These are phyloP conservation scores for Carnegiea gigantea DNA, from an alignment of 179 eudicot species.

Conservation along the genomic window DNA sequence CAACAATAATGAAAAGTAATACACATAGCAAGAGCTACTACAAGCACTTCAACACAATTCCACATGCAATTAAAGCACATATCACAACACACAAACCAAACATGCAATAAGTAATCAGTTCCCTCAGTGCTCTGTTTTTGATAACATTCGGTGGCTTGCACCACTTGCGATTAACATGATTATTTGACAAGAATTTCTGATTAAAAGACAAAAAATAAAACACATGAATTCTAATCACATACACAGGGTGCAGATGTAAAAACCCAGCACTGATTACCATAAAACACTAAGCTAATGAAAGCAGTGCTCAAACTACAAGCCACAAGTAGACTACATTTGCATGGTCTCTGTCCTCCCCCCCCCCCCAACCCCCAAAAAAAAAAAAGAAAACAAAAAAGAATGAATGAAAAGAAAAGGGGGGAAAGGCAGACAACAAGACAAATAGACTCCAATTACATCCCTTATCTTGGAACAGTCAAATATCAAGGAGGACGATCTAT, in stretches of 20 bases:
- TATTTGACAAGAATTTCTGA: too few species aligned
- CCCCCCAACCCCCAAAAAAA: background rate
- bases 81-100: too few species aligned
- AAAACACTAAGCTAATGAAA: background rate
- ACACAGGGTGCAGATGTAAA: background rate
- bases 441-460: background rate
- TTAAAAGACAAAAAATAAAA: too few species aligned
- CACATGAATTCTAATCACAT: too few species aligned
- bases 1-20: background rate
- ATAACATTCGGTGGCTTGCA: background rate
- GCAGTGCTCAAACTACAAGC: background rate
- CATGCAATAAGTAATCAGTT: background rate
- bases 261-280: background rate
- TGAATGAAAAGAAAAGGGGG: background rate
- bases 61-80: too few species aligned
- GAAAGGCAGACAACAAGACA: too few species aligned
- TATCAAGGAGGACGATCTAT: background rate
- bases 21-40: too few species aligned
- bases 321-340: background rate
- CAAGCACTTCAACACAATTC: too few species aligned
- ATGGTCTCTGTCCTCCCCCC: background rate
- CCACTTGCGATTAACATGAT: background rate
- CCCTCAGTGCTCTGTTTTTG: background rate
- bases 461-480: background rate
- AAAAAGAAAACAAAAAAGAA: too few species aligned